phyloP scores from a whole-genome alignment of 257 asterid species.

The Lycium ferocissimum region DNA sequence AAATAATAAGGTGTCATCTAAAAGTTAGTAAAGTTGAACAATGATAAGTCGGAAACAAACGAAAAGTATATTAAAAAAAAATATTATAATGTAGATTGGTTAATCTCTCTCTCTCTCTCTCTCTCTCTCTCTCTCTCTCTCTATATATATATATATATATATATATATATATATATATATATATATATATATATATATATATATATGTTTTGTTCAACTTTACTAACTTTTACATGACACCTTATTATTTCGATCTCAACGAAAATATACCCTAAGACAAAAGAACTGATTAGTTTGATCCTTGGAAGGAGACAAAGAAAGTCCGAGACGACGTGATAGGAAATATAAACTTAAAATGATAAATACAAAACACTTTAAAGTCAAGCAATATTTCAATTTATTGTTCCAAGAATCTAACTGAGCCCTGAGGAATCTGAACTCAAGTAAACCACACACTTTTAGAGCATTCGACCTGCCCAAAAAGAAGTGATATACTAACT shows the following conservation, averaged over 20 bases:
- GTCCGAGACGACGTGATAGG: background rate
- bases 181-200: background rate
- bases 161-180: too few species aligned
- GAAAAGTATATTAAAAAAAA: too few species aligned
- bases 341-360: background rate
- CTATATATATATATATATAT: background rate
- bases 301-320: background rate
- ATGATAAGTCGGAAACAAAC: too few species aligned
- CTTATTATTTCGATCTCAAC: background rate
- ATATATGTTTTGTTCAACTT: too few species aligned
- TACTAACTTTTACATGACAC: background rate
- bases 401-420: background rate
- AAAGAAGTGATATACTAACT: background rate
- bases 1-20: background rate
- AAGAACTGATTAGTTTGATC: too few species aligned
- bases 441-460: background rate
- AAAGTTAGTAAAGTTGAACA: background rate
- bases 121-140: too few species aligned
- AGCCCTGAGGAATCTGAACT: constrained; percentile 19
- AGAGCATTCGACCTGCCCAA: background rate
- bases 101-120: too few species aligned
- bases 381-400: background rate
- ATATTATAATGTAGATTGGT: too few species aligned
- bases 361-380: background rate
- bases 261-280: background rate